Percentiles rank a stretch among this genome's conserved stretches.
Conservation (phyloP, 768 basidiomycete species). For the Rhodotorula kratochvilovae region DNA sequence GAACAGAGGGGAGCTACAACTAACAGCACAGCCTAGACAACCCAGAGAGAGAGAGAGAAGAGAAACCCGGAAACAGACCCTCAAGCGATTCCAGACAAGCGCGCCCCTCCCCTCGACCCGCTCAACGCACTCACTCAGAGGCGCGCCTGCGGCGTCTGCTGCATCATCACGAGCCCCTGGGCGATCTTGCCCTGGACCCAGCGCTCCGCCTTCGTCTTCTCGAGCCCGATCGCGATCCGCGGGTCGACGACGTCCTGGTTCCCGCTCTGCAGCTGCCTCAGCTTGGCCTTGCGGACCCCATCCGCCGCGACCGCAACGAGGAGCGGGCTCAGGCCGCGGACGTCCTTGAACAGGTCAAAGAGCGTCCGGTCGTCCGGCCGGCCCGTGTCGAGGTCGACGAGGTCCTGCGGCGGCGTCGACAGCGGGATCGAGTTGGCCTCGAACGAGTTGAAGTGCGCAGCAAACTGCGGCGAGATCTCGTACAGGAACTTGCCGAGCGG, state of each 20-base stretch:
- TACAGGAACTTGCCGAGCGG: conserved; percentile 18
- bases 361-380: background rate
- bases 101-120: background rate
- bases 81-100: background rate
- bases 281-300: conserved; percentile 16
- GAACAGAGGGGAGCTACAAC: background rate
- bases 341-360: conserved; percentile 9
- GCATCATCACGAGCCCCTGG: background rate
- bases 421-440: background rate
- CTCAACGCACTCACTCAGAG: background rate
- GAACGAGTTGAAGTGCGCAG: background rate
- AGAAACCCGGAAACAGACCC: background rate
- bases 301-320: conserved; percentile 11
- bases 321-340: background rate
- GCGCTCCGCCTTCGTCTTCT: background rate
- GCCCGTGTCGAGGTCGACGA: conserved; percentile 11
- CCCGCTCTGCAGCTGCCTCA: background rate
- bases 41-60: background rate
- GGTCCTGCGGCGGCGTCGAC: background rate
- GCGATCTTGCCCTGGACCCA: background rate
- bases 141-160: background rate
- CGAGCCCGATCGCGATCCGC: conserved; percentile 5
- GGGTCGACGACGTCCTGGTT: too few species aligned
- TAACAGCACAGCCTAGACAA: background rate
- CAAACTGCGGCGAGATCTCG: conserved; percentile 1